Percentiles rank a stretch among this genome's conserved stretches.
These are phyloP conservation scores for Obba rivulosa DNA, from an alignment of 768 basidiomycete genomes.

Conservation along the genomic window DNA sequence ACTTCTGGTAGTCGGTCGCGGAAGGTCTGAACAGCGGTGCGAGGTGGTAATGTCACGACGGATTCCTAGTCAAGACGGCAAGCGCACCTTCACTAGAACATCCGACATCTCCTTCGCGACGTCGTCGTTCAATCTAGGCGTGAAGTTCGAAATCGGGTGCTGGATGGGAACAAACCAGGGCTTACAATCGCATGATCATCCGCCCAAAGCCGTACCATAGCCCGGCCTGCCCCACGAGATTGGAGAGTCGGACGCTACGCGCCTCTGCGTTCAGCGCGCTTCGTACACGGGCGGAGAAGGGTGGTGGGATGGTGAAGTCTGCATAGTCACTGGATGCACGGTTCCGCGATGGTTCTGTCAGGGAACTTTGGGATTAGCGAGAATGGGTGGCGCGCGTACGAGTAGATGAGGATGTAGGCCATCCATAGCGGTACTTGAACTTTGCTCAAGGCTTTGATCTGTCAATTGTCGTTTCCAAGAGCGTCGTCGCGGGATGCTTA, in stretches of 20 bases:
- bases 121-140: conserved; percentile 64
- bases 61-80: neutral
- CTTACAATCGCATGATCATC: conserved; percentile 78
- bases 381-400: conserved; percentile 42
- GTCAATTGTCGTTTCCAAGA: neutral
- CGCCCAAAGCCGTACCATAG: conserved; percentile 92
- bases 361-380: neutral
- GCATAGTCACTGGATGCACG: conserved; percentile 68
- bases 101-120: conserved; percentile 69
- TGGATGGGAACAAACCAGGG: conserved; percentile 4
- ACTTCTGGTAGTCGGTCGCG: conserved; percentile 70
- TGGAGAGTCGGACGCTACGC: conserved; percentile 74
- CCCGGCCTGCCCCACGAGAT: conserved; percentile 81
- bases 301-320: conserved; percentile 76
- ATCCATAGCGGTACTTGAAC: conserved; percentile 89
- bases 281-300: conserved; percentile 71
- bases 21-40: conserved; percentile 51
- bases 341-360: neutral
- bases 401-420: conserved; percentile 77
- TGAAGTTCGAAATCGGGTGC: neutral
- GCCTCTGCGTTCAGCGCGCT: conserved; percentile 90
- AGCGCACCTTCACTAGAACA: conserved; percentile 60
- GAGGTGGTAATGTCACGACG: neutral
- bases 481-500: neutral
- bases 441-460: conserved; percentile 79